These are phyloP conservation scores for Nosema muscidifuracis DNA, from an alignment of 371 early-diverging fungal genomes.

Conservation along the genomic window DNA sequence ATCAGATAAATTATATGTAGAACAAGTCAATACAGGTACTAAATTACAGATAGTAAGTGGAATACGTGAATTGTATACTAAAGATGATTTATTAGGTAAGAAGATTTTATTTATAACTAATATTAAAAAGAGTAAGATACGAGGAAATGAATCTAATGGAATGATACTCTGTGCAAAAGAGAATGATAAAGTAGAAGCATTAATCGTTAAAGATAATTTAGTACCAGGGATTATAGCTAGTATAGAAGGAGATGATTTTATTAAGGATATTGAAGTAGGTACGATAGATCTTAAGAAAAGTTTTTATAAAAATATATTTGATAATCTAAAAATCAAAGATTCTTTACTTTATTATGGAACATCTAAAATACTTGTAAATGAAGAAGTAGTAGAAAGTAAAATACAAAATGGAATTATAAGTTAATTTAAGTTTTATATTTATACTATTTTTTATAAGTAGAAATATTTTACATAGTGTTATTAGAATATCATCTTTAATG, in stretches of 20 bases:
- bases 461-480: too few species aligned
- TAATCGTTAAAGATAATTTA: constrained; percentile 57
- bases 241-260: constrained; percentile 6
- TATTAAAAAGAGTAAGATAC: constrained; percentile 58
- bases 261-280: constrained; percentile 14
- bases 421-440: constrained; percentile 15
- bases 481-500: too few species aligned
- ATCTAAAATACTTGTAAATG: background rate
- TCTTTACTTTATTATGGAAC: constrained; percentile 25
- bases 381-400: constrained; percentile 8
- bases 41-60: constrained; percentile 60
- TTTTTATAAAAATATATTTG: constrained; percentile 26
- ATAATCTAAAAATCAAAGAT: constrained; percentile 8
- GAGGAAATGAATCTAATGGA: constrained; percentile 55
- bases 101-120: constrained; percentile 62
- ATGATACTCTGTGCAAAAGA: constrained; percentile 63
- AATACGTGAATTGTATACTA: constrained; percentile 49
- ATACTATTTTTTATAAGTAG: too few species aligned
- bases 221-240: constrained; percentile 66
- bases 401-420: constrained; percentile 17
- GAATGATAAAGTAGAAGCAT: constrained; percentile 53
- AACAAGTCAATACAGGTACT: constrained; percentile 50
- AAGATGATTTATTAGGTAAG: constrained; percentile 48
- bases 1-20: constrained; percentile 60
- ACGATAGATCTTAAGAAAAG: constrained; percentile 42